Conservation (phyloP, 2,329 filamentous ascomycete genomes). For the Alternaria tenuissima region DNA sequence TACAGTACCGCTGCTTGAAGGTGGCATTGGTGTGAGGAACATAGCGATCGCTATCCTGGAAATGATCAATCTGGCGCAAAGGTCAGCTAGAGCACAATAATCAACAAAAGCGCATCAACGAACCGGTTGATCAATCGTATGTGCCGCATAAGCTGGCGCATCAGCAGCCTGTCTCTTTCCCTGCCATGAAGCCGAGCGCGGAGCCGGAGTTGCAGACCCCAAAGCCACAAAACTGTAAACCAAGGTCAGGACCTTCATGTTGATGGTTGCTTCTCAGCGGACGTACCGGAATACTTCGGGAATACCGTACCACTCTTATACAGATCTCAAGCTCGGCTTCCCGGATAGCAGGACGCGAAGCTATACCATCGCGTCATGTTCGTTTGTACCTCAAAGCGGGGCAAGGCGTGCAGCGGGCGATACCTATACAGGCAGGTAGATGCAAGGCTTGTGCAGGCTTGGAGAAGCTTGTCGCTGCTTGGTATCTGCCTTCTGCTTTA, state of each 20-base stretch:
- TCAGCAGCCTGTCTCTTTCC: conserved; percentile 23
- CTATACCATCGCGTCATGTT: conserved; percentile 15
- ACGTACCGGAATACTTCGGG: not conserved
- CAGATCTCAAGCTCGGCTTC: not conserved
- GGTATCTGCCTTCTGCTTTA: conserved; percentile 5
- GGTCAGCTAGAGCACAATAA: not conserved
- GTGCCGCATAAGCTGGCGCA: conserved; percentile 28
- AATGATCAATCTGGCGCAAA: conserved; percentile 55
- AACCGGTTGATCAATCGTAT: conserved; percentile 39
- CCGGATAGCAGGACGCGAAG: not conserved
- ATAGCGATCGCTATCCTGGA: conserved; percentile 53
- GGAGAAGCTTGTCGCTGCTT: conserved; percentile 27
- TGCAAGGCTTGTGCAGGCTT: conserved; percentile 26
- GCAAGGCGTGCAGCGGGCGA: conserved; percentile 13
- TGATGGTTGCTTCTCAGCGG: not conserved
- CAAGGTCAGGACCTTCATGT: conserved; percentile 19
- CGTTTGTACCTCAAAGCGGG: conserved; percentile 11
- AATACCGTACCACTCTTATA: conserved; percentile 6
- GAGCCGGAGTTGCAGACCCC: conserved; percentile 11
- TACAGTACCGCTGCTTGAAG: conserved; percentile 62
- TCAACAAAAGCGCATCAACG: not conserved
- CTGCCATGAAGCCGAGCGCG: conserved; percentile 2
- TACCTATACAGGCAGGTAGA: conserved; percentile 23
- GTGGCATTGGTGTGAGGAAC: conserved; percentile 57
- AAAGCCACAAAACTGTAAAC: conserved; percentile 15